phyloP scores from a whole-genome alignment of 2,329 filamentous ascomycete genomes.

The Basipetospora chlamydospora region DNA sequence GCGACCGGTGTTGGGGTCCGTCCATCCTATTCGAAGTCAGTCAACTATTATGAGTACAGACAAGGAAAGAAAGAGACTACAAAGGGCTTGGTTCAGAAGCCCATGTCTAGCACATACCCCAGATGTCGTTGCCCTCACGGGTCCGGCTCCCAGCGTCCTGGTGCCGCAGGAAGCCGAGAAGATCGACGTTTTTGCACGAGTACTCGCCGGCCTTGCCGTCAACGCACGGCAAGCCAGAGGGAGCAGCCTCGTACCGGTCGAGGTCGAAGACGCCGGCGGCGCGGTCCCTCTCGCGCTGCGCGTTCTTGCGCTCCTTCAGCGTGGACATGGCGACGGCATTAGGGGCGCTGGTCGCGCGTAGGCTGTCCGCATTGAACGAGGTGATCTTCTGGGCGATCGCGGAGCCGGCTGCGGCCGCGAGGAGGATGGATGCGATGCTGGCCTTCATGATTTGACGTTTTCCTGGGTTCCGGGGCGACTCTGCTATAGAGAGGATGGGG shows the following conservation, averaged over 20 bases:
- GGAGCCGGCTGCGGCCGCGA: not conserved
- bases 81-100: not conserved
- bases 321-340: not conserved
- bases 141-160: slow-evolving; percentile 21
- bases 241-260: slow-evolving; percentile 7
- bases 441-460: too few relatives aligned
- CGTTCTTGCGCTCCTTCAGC: not conserved
- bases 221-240: slow-evolving; percentile 13
- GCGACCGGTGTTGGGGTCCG: slow-evolving; percentile 18
- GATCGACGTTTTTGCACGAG: slow-evolving; percentile 21
- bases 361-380: not conserved
- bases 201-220: slow-evolving; percentile 20
- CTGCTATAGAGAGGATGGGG: too few relatives aligned
- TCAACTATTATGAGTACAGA: not conserved
- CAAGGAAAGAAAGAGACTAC: not conserved
- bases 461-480: too few relatives aligned
- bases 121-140: slow-evolving; percentile 22
- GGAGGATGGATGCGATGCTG: not conserved
- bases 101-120: slow-evolving; percentile 9
- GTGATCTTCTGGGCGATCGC: not conserved
- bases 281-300: not conserved
- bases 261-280: slow-evolving; percentile 9
- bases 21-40: slow-evolving; percentile 3
- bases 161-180: slow-evolving; percentile 23
- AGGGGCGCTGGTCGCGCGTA: not conserved